Evolutionary conservation across 805 yeast species (phyloP), one percentile per base, ranked within the genome.

Genomic region (Saccharomycopsis sp.): DNA sequence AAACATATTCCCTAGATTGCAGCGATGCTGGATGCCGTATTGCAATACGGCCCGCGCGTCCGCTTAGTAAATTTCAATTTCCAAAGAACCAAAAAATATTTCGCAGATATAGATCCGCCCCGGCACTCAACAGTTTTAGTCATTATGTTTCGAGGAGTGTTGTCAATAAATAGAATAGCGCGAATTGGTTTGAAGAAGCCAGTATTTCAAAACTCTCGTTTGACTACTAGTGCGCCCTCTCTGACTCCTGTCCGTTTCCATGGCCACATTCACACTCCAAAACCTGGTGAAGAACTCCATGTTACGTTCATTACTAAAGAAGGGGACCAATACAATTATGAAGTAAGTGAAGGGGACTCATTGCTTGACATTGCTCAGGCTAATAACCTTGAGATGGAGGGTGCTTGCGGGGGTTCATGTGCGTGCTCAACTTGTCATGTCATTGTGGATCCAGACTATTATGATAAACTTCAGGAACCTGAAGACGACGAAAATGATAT

Each of bases 371-470:
- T 93, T 45, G 98, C 97, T 4, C 97, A 93, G 65, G 94, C 93
- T 2, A 66, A 89, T 59, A 83, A 89, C 56, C 64, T 93, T 47
- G 98, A 93, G 54, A 89, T 93, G 93, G 98, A 93, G 62, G 96
- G 86, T 37, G 98, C 98, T 0, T 93, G 98, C 65, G 98, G 98
- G 19, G 98, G 97, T 3, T 87, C 97, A 3, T 93, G 98, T 70
- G 98, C 98, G 1, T 93, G 98, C 62, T 88, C 97, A 4, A 93
- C 98, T 0, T 93, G 98, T 60, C 98, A 93, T 65, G 81, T 93
- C 43, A 90, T 93, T 41, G 88, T 93, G 32, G 98, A 93, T 60
- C 97, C 98, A 1, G 96, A 84, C 38, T 88, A 70, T 61, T 93
- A 87, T 64, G 98, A 93, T 59, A 75, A 68, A 40, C 76, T 93